Evolutionary conservation across 139 green algal genomes (phyloP), one percentile per base, ranked within the genome.

Genomic region (Chlorella sorokiniana): DNA sequence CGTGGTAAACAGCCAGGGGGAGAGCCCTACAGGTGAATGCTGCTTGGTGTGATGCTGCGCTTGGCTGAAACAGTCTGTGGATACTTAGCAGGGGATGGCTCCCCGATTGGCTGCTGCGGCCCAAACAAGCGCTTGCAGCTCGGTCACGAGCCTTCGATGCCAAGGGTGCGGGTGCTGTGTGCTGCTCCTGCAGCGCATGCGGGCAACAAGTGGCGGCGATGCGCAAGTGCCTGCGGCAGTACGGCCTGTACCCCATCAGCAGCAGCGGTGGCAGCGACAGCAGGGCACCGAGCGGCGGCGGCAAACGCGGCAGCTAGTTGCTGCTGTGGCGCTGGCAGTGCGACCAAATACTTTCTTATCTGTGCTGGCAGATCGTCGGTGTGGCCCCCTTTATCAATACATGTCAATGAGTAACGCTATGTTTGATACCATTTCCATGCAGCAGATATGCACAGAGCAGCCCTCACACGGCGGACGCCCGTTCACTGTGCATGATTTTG

Each of bases 1-100:
- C 1, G 83, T 83, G 25, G 63, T 87, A 23, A 79, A 78, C 64
- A 82, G 69, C 45, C 68, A 81, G 45, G 83, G 82, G 8, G 73
- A 69, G 23, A 72, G 37, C 74, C 82, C 0, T 78, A 59, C 70
- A 77, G 70, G 70, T 77, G 64, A 18, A 3, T n/a, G 33, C 35
- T 71, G 35, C 18, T 54, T 70, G 63, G n/a, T 56, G 9, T 1
- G 37, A 22, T 22, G 6, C 22, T 73, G 38, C 40, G 3, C 23
- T 42, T 33, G 38, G 59, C 7, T 11, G 20, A 7, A 31, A 11
- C 25, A 22, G 29, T 41, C 27, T 11, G 23, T 69, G 33, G 33
- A 41, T 69, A 29, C 31, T n/a, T n/a, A n/a, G n/a, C n/a, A n/a
- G n/a, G n/a, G n/a, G 61, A 40, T 29, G 7, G 2, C 31, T 44